Percentiles rank a stretch among this genome's conserved stretches.
phyloP scores from a whole-genome alignment of 2,329 filamentous ascomycete genomes.

The Diaporthe capsici region DNA sequence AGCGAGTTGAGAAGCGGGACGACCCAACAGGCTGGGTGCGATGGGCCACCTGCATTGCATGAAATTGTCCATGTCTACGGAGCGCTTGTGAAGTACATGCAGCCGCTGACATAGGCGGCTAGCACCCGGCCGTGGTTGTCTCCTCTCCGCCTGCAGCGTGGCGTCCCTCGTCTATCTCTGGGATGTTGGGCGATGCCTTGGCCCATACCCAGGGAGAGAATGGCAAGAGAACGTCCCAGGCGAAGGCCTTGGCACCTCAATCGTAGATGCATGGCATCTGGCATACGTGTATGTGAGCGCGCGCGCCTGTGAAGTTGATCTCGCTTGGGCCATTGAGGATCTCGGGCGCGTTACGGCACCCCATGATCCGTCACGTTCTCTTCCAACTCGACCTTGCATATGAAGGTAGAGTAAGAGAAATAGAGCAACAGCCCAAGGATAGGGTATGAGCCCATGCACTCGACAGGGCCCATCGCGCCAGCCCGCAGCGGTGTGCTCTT shows the following conservation, averaged over 20 bases:
- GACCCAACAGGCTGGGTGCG: constrained; percentile 11
- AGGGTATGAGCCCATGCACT: background rate
- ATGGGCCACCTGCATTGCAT: constrained; percentile 12
- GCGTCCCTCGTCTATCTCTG: constrained; percentile 8
- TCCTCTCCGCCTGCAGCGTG: constrained; percentile 14
- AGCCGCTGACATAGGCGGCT: constrained; percentile 22
- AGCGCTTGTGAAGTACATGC: constrained; percentile 8
- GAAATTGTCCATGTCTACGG: background rate
- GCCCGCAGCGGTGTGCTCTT: background rate
- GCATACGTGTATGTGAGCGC: background rate
- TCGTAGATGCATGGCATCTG: background rate
- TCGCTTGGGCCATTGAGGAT: background rate
- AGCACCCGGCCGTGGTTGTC: background rate
- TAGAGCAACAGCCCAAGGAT: background rate
- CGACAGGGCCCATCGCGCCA: background rate
- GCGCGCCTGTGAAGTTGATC: background rate
- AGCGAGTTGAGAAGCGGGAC: background rate
- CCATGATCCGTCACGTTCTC: background rate
- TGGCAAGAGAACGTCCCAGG: background rate
- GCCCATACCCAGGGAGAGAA: background rate
- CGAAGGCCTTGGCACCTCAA: background rate
- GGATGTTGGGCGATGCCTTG: background rate
- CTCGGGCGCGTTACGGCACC: background rate
- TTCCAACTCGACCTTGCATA: background rate
- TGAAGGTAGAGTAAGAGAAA: background rate